phyloP scores from a whole-genome alignment of 495 filamentous ascomycete species.

The Lophiotrema nucula region DNA sequence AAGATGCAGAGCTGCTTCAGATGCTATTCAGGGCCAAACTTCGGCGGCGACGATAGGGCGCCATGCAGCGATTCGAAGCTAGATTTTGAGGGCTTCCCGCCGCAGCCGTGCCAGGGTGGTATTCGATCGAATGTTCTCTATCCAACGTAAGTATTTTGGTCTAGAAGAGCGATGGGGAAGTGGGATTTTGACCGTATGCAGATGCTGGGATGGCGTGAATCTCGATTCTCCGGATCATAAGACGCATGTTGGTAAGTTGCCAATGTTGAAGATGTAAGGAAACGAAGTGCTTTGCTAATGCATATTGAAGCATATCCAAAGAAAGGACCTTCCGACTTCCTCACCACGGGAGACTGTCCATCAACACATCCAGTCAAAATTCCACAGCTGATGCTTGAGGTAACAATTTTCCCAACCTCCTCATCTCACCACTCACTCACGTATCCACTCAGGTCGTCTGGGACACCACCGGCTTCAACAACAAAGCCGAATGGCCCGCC shows the following conservation, averaged over 20 bases:
- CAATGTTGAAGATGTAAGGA: too few relatives aligned
- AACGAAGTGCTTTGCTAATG: too few relatives aligned
- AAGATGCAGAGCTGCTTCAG: conserved; percentile 31
- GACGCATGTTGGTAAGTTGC: too few relatives aligned
- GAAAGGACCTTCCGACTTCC: conserved; percentile 14
- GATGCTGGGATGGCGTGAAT: conserved; percentile 31
- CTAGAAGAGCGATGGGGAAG: not conserved
- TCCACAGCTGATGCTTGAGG: conserved; percentile 31
- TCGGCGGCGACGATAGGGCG: conserved; percentile 25
- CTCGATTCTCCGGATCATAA: conserved; percentile 30
- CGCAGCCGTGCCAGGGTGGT: conserved; percentile 21
- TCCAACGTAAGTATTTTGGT: conserved; percentile 21
- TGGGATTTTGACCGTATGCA: not conserved
- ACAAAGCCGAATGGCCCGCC: conserved; percentile 30
- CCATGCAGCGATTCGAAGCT: conserved; percentile 25
- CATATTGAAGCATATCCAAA: conserved; percentile 29
- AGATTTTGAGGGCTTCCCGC: conserved; percentile 22
- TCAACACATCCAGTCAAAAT: conserved; percentile 30
- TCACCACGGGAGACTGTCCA: conserved; percentile 20
- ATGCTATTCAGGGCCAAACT: conserved; percentile 26
- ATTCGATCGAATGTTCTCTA: conserved; percentile 32
- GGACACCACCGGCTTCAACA: conserved; percentile 30
- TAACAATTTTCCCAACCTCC: not conserved
- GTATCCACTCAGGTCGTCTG: conserved; percentile 24
- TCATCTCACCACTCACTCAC: not conserved